Evolutionary conservation across 129 eudicot species (phyloP), one percentile per base, ranked within the genome.

Genomic region (Centrapalus pauciflorus): DNA sequence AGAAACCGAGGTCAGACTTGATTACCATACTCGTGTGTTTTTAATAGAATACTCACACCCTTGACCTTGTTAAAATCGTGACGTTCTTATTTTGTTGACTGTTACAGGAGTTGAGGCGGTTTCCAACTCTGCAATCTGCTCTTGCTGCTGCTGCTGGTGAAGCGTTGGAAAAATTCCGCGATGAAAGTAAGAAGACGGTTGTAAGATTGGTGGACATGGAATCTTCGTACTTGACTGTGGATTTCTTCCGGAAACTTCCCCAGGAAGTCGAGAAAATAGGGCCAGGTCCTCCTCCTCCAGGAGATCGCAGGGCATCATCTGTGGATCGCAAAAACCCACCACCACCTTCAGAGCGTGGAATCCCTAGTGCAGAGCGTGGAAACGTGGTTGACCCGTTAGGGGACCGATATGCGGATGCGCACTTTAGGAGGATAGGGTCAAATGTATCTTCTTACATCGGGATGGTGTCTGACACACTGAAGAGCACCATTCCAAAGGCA

Each of bases 121-220:
- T 79, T 50, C 92, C 88, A 7, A 74, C 83, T 43, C 81, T 85
- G 20, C 87, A 77, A 77, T 76, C 85, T 14, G 72, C 82, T 50
- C 72, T 85, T 32, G 75, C 83, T 32, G 81, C 83, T 28, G 87
- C 88, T 25, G 85, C 85, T 26, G 59, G 67, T 41, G 81, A 80
- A 77, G 79, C 92, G 43, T 33, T 85, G 45, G 92, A 85, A 69
- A 79, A 80, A 60, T 85, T 85, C 61, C 83, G 87, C 2, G 83
- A 77, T 13, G 92, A 82, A 60, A 79, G 92, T 71, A 85, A 79
- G 66, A 82, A 82, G 76, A 82, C 87, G 12, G 92, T 85, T 28
- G 54, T 73, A 33, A 69, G 85, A 14, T 13, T 85, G 66, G 92
- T 85, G 79, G 92, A 85, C 67, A 85, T 85, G 92, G 92, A 85